Base-by-base conservation (phyloP, 2,329 filamentous ascomycete species). In the Moelleriella libera region DNA sequence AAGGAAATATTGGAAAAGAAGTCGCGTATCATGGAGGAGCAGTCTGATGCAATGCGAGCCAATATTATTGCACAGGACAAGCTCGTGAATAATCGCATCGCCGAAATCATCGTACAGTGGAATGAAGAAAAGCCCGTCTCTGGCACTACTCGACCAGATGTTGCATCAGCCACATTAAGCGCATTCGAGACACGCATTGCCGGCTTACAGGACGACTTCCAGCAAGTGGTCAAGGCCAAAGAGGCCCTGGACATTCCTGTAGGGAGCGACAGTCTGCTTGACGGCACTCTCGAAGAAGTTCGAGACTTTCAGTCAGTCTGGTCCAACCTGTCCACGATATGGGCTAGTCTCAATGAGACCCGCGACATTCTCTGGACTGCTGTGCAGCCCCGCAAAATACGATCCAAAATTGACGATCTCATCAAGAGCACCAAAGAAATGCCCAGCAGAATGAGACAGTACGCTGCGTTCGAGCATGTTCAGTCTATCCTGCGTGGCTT, bases 341-440 rank as follows among this genome's bases (percentile, higher is more conserved):
- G 92, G 92, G 85, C 87, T 62, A 95, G 86, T 60, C 71, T 99
- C 50, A 92, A 96, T 58, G 90, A 97, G 58, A 83, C 96, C 12
- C 81, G 88, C 31, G 94, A 98, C 57, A 85, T 81, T 46, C 75
- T 94, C 1, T 99, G 94, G 94, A 94, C 84, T 48, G 95, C 87
- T 59, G 85, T 98, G 1, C 88, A 97, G 60, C 90, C 94, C 7
- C 80, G 92, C 53, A 98, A 97, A 68, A 80, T 98, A 49, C 81
- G 92, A 39, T 79, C 85, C 56, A 85, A 87, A 52, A 82, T 99
- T 45, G 90, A 98, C 59, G 83, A 84, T 44, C 76, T 97, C 47
- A 87, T 97, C 63, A 95, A 95, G 71, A 94, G 94, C 77, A 97
- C 89, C 37, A 97, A 95, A 68, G 90, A 97, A 52, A 97, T 98